phyloP scores from a whole-genome alignment of 2,329 filamentous ascomycete species.

The Colletotrichum gigasporum region DNA sequence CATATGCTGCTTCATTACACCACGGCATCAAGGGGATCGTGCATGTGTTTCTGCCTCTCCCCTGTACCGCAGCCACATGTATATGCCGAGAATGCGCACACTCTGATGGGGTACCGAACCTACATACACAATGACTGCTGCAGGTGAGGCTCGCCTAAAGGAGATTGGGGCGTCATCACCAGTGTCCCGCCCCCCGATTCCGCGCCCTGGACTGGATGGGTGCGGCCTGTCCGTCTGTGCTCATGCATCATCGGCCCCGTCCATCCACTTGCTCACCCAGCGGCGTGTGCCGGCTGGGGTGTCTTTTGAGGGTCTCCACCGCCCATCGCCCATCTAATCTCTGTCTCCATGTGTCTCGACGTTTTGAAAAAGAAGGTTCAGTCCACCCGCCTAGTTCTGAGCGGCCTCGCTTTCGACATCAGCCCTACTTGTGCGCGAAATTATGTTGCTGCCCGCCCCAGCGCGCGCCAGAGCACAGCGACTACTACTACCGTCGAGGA shows the following conservation, averaged over 20 bases:
- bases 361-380: slow-evolving; percentile 10
- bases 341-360: slow-evolving; percentile 2
- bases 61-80: background rate
- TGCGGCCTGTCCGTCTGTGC: slow-evolving; percentile 14
- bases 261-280: slow-evolving; percentile 11
- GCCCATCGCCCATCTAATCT: slow-evolving; percentile 11
- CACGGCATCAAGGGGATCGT: background rate
- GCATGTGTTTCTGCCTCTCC: background rate
- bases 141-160: background rate
- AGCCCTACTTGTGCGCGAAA: background rate
- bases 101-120: no score
- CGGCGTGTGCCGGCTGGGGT: slow-evolving; percentile 13
- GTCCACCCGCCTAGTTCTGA: background rate
- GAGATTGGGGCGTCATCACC: background rate
- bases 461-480: background rate
- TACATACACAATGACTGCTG: no score
- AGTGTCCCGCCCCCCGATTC: background rate
- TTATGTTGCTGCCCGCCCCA: background rate
- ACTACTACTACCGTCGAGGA: background rate
- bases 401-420: background rate
- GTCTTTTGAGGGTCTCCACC: background rate
- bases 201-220: background rate
- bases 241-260: slow-evolving; percentile 14
- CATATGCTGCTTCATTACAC: background rate
- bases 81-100: no score